phyloP scores from a whole-genome alignment of 73 alveolate species.

The Urostyla sp. region DNA sequence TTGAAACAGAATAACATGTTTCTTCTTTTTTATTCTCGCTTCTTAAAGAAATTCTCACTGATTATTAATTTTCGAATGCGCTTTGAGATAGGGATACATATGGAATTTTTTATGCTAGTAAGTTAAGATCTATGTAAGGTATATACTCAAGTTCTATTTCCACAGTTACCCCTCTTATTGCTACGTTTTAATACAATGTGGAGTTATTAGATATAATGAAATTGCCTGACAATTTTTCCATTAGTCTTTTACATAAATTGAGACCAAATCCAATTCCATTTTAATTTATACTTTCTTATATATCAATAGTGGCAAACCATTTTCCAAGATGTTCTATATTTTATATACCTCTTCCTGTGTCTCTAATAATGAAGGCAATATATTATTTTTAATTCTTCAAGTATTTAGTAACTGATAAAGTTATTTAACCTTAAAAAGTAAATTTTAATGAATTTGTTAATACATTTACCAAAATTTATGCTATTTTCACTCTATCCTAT shows the following conservation, averaged over 20 bases:
- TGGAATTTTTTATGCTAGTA: too few relatives aligned
- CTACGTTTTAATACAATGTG: neutral
- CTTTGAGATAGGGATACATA: too few relatives aligned
- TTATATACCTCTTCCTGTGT: slow-evolving; percentile 36
- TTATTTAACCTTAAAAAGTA: slow-evolving; percentile 43
- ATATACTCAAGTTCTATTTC: slow-evolving; percentile 11
- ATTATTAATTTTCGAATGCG: too few relatives aligned
- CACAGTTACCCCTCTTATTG: slow-evolving; percentile 25
- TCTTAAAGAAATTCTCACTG: too few relatives aligned
- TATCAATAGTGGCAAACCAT: slow-evolving; percentile 15
- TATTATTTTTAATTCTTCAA: neutral
- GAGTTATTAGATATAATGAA: slow-evolving; percentile 5
- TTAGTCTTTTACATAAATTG: slow-evolving; percentile 32
- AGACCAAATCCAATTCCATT: slow-evolving; percentile 54
- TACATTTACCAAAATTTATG: slow-evolving; percentile 44
- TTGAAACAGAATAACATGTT: too few relatives aligned
- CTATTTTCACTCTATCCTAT: slow-evolving; percentile 13
- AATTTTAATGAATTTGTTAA: slow-evolving; percentile 46
- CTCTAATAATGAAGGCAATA: neutral
- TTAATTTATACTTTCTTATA: slow-evolving; percentile 21
- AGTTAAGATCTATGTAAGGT: too few relatives aligned
- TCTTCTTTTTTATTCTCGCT: too few relatives aligned
- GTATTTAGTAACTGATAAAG: neutral
- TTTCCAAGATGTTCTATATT: neutral
- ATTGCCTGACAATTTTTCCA: slow-evolving; percentile 27